Base-by-base conservation (phyloP, 2,329 filamentous ascomycete species). In the Aureobasidium mangrovei region DNA sequence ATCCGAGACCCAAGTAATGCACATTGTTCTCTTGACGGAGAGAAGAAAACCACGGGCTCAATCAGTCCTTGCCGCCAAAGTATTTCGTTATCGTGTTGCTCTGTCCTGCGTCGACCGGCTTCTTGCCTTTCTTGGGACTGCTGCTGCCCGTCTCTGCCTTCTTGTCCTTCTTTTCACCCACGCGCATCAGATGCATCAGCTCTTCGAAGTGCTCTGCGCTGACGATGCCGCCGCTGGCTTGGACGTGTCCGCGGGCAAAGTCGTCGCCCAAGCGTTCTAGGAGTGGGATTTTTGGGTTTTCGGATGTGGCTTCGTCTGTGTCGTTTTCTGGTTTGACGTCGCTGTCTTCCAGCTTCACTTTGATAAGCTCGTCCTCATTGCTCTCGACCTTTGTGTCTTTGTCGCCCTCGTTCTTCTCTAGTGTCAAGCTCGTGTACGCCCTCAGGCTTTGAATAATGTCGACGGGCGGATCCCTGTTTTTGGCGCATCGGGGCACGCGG, bases 161-260 rank as follows among this genome's bases (percentile, higher is more conserved):
- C 58, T 70, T 65, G 61, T 68, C 69, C 9, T 67, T 62, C 63
- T 78, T 82, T 65, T 80, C 78, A 0, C 81, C 80, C 39, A 85
- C 68, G 49, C 77, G 75, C 68, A 86, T 72, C 10, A 81, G 63
- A 4, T 67, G 67, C 72, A 83, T 79, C 10, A 86, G 66, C 62
- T 85, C 82, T 57, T 85, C 82, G 64, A 86, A 86, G 56, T 83
- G 81, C 1, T 72, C 74, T 8, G 68, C 73, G 0, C 74, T 73
- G 0, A 86, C 78, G 43, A 84, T 81, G 0, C 83, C 84, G 1
- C 83, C 83, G 45, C 79, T 83, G 0, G 83, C 83, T 62, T 85
- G 82, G 57, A 82, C 84, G 58, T 86, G 83, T 0, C 84, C 83
- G 51, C 78, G 73, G 0, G 82, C 83, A 62, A 86, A 86, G 28